phyloP scores from a whole-genome alignment of 78 protist species.

The Bigelowiella natans region DNA sequence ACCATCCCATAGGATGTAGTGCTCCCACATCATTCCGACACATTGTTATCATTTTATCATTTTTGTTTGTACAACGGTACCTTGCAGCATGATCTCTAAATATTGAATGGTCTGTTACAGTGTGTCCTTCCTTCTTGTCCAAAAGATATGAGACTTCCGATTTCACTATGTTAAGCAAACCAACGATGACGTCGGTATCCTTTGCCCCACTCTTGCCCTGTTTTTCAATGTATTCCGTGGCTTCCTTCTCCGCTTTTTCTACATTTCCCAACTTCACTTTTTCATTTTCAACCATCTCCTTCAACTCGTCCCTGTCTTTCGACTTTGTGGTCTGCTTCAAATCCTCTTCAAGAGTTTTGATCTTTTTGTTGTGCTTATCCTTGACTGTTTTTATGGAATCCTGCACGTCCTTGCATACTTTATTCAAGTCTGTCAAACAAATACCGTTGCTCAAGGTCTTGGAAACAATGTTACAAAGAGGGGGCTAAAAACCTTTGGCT shows the following conservation, averaged over 20 bases:
- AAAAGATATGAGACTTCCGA: background rate
- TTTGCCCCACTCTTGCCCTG: background rate
- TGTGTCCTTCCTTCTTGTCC: background rate
- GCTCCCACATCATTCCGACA: too few relatives aligned
- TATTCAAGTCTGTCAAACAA: too few relatives aligned
- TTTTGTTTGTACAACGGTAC: too few relatives aligned
- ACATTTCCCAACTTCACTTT: background rate
- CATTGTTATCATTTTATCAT: too few relatives aligned
- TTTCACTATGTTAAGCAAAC: background rate
- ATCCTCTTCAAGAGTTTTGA: too few relatives aligned
- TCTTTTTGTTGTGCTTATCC: too few relatives aligned
- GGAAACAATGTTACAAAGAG: too few relatives aligned
- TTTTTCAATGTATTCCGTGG: background rate
- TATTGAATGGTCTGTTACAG: background rate
- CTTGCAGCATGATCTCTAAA: slow-evolving; percentile 26
- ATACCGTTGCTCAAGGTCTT: too few relatives aligned
- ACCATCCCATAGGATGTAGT: too few relatives aligned
- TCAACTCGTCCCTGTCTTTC: background rate
- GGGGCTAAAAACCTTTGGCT: background rate
- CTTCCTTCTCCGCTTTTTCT: background rate
- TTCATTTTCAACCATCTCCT: background rate
- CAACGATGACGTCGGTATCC: background rate
- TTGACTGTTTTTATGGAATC: too few relatives aligned
- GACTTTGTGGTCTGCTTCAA: background rate
- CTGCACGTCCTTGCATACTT: too few relatives aligned